These are phyloP conservation scores for Candida morakotiae DNA, from an alignment of 805 yeast genomes.

Conservation along the genomic window DNA sequence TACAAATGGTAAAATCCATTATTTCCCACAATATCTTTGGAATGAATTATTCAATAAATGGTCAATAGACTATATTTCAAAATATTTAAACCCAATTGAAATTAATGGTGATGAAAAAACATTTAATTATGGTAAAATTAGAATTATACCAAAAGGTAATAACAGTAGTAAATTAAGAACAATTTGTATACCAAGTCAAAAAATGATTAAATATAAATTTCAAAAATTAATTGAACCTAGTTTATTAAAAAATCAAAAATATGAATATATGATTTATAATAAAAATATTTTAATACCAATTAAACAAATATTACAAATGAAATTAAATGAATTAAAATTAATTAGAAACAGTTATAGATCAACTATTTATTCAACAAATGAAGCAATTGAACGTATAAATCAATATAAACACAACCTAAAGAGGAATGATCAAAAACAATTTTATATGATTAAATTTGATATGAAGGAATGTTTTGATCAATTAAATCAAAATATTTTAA, in stretches of 20 bases:
- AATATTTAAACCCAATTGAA: conserved; percentile 23
- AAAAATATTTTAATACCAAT: conserved; percentile 43
- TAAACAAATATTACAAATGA: conserved; percentile 15
- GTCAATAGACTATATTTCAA: conserved; percentile 36
- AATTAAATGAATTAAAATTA: conserved; percentile 3
- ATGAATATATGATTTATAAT: conserved; percentile 24
- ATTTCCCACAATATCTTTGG: conserved; percentile 63
- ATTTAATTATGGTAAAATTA: conserved; percentile 35
- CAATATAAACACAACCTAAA: conserved; percentile 35
- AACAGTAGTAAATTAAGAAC: conserved; percentile 58
- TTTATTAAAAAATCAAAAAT: conserved; percentile 18
- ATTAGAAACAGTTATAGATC: conserved; percentile 14
- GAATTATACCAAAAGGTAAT: conserved; percentile 56
- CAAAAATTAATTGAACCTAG: not conserved
- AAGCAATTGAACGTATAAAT: conserved; percentile 38
- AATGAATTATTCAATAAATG: conserved; percentile 35
- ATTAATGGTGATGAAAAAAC: not conserved
- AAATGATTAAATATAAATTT: not conserved
- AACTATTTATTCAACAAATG: conserved; percentile 39
- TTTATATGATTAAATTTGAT: conserved; percentile 68
- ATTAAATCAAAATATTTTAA: conserved; percentile 46
- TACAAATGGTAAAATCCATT: conserved; percentile 44
- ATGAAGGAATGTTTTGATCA: conserved; percentile 74
- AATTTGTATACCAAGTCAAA: conserved; percentile 48
- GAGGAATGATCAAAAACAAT: conserved; percentile 24